Base-by-base conservation (phyloP, 2,329 filamentous ascomycete genomes). In the Cordyceps javanica region DNA sequence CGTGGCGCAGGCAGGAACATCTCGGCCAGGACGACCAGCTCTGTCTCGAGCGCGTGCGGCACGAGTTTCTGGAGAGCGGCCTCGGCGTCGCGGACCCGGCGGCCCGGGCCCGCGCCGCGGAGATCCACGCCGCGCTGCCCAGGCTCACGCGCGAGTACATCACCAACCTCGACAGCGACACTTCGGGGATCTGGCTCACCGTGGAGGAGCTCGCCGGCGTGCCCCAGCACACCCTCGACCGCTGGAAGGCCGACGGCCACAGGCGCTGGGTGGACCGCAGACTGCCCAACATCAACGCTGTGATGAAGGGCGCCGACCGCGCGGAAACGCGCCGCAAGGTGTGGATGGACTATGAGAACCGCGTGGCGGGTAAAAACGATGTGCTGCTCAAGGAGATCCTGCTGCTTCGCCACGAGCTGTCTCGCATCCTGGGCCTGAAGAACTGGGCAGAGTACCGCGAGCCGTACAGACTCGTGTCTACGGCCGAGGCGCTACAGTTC, bases 141-240 rank as follows among this genome's bases (percentile, higher is more conserved):
- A 42, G 49, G 19, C 46, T 60, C n/a, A 49, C 16, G 19, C 19
- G 8, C n/a, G 49, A 57, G 55, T 52, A 56, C 39, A 49, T 55
- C 25, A 89, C 89, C 75, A 87, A 85, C 64, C 73, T 91, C 54
- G 90, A 90, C 65, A 87, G 90, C 71, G 88, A 91, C 73, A 83
- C 85, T 60, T 85, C 84, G 16, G 86, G 86, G 1, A 70, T 89
- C 48, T 91, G 87, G 87, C 85, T 91, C 64, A 87, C 85, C 4
- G 74, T 70, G 13, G 78, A 86, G 62, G 82, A 91, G 71, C 75
- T 91, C 11, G 80, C 86, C 32, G 88, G 88, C 45, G 85, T 90
- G n/a, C 87, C 88, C 0, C 74, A 79, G n/a, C 87, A 90, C 69
- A 78, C 89, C 4, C 58, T 89, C 3, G 75, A 79, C 16, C 74